These are phyloP conservation scores for Casuarina cunninghamiana DNA, from an alignment of 306 rosid genomes.

Conservation along the genomic window DNA sequence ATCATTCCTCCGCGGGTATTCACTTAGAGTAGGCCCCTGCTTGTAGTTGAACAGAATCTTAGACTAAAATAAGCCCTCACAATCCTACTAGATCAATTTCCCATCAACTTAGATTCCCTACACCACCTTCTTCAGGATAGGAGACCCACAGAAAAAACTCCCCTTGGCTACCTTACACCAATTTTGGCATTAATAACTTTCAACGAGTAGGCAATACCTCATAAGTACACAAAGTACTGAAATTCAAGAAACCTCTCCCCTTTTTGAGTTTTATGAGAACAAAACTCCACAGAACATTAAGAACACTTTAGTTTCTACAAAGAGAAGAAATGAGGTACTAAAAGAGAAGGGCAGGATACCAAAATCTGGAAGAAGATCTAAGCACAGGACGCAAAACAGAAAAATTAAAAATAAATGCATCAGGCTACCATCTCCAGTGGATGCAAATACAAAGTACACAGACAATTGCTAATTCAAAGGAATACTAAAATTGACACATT, in stretches of 20 bases:
- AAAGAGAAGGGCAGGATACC: not conserved
- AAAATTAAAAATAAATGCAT: not conserved
- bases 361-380: not conserved
- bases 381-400: not conserved
- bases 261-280: not conserved
- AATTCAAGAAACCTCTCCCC: not conserved
- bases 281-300: not conserved
- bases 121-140: not conserved
- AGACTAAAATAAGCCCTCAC: not conserved
- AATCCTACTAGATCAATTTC: not conserved
- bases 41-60: not conserved
- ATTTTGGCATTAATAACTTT: not conserved
- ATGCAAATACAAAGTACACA: not conserved
- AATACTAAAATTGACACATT: not conserved
- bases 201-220: not conserved
- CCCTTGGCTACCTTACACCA: not conserved
- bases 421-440: not conserved
- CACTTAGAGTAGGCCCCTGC: not conserved
- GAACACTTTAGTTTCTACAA: not conserved
- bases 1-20: not conserved
- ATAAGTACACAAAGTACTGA: not conserved
- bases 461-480: not conserved
- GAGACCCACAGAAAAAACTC: not conserved
- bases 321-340: constrained; percentile 4
- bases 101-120: not conserved